A percentile compares a stretch with the other conserved stretches of the same genome.
These are phyloP conservation scores for Sporothrix euskadiensis DNA, from an alignment of 2,329 filamentous ascomycete species.

Conservation along the genomic window DNA sequence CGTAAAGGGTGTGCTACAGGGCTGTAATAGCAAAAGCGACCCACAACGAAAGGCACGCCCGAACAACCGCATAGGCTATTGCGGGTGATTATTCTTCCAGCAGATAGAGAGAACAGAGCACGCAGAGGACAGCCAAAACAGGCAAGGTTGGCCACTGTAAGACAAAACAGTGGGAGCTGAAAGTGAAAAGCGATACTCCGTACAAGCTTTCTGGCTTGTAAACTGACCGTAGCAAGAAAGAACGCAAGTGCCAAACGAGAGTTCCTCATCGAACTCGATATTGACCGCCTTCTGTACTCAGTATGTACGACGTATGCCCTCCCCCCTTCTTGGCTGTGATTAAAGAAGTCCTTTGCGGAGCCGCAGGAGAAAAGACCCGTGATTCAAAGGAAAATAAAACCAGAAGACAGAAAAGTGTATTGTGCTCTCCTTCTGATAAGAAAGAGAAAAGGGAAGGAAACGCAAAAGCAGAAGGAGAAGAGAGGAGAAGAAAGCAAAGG, in stretches of 20 bases:
- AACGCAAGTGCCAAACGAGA: neutral
- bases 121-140: neutral
- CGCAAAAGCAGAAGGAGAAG: neutral
- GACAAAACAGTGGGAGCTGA: neutral
- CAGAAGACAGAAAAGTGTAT: neutral
- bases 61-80: slow-evolving; percentile 12
- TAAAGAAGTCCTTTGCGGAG: neutral
- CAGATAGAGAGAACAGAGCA: neutral
- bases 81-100: slow-evolving; percentile 9
- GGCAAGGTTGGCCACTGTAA: neutral
- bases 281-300: neutral
- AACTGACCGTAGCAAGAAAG: slow-evolving; percentile 4
- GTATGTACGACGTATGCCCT: neutral
- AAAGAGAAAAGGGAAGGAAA: neutral
- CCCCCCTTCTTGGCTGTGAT: neutral
- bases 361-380: neutral
- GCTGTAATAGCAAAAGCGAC: neutral
- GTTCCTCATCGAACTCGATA: neutral
- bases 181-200: neutral
- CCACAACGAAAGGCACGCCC: neutral
- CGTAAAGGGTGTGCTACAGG: neutral
- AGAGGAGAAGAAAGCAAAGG: neutral
- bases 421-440: neutral
- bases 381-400: neutral
- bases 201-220: neutral